Percentiles rank a stretch among this genome's conserved stretches.
Evolutionary conservation across 2,329 filamentous ascomycete species (phyloP).

Genomic region (Beauveria medogensis): DNA sequence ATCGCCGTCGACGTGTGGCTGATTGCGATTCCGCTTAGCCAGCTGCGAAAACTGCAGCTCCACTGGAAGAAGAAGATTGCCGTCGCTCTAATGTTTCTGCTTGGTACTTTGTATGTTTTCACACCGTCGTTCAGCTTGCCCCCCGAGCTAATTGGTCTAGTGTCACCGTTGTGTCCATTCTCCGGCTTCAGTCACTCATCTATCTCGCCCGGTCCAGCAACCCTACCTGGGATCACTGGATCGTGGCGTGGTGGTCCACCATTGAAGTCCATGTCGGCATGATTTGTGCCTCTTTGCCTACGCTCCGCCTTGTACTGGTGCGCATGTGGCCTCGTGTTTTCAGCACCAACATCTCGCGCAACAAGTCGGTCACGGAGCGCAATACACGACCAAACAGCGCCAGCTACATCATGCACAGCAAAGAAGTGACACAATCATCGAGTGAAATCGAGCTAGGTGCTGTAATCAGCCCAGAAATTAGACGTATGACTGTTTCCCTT

Average conservation of each 20-base stretch:
- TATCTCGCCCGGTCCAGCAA: constrained; percentile 18
- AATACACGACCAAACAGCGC: not conserved
- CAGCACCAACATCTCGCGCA: constrained; percentile 6
- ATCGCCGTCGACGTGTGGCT: constrained; percentile 46
- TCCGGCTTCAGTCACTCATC: constrained; percentile 18
- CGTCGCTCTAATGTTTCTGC: constrained; percentile 41
- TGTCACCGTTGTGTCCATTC: constrained; percentile 18
- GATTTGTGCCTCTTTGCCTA: constrained; percentile 20
- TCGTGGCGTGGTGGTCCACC: constrained; percentile 18
- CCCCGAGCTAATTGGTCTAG: constrained; percentile 7
- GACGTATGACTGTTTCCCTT: not conserved
- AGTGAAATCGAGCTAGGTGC: constrained; percentile 1
- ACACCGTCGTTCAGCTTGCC: no score
- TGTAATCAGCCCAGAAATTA: not conserved
- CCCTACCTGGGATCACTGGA: constrained; percentile 18
- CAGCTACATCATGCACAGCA: constrained; percentile 4
- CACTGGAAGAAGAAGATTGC: constrained; percentile 41
- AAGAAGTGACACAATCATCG: not conserved
- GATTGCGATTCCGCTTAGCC: constrained; percentile 40
- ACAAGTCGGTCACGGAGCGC: constrained; percentile 5
- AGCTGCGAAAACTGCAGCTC: constrained; percentile 34
- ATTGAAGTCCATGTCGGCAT: constrained; percentile 20
- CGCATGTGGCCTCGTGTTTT: constrained; percentile 8
- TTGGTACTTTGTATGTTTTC: constrained; percentile 35
- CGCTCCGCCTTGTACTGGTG: constrained; percentile 18